Percentiles rank a stretch among this genome's conserved stretches.
Conservation (phyloP, 2,329 filamentous ascomycete species). For the Dactylellina leptospora region DNA sequence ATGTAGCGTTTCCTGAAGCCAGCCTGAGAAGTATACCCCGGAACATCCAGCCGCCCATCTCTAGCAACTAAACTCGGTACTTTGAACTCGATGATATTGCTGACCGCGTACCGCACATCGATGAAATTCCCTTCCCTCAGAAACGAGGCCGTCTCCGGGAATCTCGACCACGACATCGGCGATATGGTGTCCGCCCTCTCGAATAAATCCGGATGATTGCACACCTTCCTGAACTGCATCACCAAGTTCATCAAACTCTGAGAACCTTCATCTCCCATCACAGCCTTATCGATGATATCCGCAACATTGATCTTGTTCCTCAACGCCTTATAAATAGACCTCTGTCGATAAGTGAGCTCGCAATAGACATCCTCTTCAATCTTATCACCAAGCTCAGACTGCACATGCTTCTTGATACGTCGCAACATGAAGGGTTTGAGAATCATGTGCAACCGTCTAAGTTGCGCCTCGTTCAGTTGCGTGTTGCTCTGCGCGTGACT, state of each 20-base stretch:
- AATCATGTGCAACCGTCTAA: conserved; percentile 97
- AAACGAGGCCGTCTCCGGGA: conserved; percentile 95
- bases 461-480: conserved; percentile 98
- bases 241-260: conserved; percentile 98
- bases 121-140: conserved; percentile 84
- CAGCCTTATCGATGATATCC: conserved; percentile 97
- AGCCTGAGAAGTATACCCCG: conserved; percentile 77
- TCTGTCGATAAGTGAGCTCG: conserved; percentile 93
- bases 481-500: conserved; percentile 98
- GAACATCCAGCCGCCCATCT: conserved; percentile 77
- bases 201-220: conserved; percentile 97
- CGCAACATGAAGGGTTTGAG: conserved; percentile 99
- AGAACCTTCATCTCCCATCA: conserved; percentile 90
- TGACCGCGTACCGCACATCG: conserved; percentile 83
- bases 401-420: conserved; percentile 99
- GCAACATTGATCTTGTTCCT: conserved; percentile 98
- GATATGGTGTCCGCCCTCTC: conserved; percentile 92
- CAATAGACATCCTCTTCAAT: conserved; percentile 97
- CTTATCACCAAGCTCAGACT: conserved; percentile 98
- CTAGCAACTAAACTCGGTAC: conserved; percentile 83
- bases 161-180: conserved; percentile 82
- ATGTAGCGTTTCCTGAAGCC: conserved; percentile 84
- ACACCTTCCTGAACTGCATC: conserved; percentile 99
- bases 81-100: conserved; percentile 83
- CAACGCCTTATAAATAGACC: conserved; percentile 89